Evolutionary conservation across 1,284 basidiomycete genomes (phyloP), one percentile per base, ranked within the genome.

Genomic region (Apiotrichum montevideense): DNA sequence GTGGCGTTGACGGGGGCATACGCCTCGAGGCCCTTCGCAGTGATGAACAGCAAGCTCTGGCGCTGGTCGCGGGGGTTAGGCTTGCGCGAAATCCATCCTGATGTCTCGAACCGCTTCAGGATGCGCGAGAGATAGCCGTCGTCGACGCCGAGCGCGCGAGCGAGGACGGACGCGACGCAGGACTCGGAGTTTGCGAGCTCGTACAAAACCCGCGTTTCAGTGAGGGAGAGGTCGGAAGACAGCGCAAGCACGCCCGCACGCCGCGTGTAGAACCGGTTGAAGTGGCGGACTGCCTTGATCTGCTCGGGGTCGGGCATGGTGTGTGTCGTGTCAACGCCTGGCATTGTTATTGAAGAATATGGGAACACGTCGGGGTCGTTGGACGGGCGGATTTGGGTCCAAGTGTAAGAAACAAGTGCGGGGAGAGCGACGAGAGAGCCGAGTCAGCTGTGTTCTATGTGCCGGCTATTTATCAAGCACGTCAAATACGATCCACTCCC

Each of bases 251-350:
- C 52, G 40, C 55, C 50, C 1, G 49, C 55, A 35, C 49, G 54
- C 8, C 47, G 54, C 6, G 60, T 62, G 57, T 62, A 62, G 57
- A 59, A 62, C 29, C 60, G 52, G 55, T 62, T 62, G 55, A 62
- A 62, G 43, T 50, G 47, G 37, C 60, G 60, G n/a, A 62, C 39
- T 21, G 57, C 56, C 33, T 50, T 33, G 40, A 61, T 39, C 35
- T 61, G 46, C 5, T 33, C 49, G 21, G 21, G 21, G 21, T 21
- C 21, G 21, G 21, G 21, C 21, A 21, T 21, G 21, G 21, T 21
- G 21, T 21, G 21, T 21, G 21, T 21, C 21, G 21, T 21, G 21
- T 21, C 21, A 21, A 21, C 21, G 21, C 21, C 21, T 21, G 21
- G 21, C 21, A 21, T 21, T 21, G 21, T 21, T n/a, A n/a, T n/a